Base-by-base conservation (phyloP, 306 rosid species). In the Geum urbanum region DNA sequence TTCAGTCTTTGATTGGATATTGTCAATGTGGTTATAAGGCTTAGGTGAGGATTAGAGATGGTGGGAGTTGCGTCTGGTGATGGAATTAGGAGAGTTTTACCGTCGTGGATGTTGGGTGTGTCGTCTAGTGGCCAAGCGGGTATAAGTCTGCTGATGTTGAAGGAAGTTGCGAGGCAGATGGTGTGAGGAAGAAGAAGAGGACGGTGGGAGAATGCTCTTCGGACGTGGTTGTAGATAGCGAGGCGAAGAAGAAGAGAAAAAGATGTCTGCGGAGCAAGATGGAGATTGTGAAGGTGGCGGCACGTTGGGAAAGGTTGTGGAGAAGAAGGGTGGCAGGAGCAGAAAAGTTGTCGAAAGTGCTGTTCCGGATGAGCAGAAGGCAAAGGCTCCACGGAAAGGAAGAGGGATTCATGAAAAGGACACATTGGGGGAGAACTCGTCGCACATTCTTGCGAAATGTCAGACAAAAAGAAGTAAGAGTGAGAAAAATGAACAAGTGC, bases 71-170 rank as follows among this genome's bases (percentile, higher is more conserved):
- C 47, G 72, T 55, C 74, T 68, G 80, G 44, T 35, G 85, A 78
- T 77, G 86, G 84, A 77, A 76, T 70, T 54, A 78, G 82, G 16
- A 88, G 98, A 13, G 86, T 84, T 37, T 76, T 92, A 78, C 96
- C 96, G 0, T 47, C 76, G 54, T 88, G 98, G 98, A 88, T 92
- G 92, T 72, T 84, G 80, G 87, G 82, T 51, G 77, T 67, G 46
- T 82, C 76, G 61, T 76, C 55, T 52, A 76, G 83, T 32, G 80
- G 32, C 74, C 79, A 70, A 40, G 68, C 7, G 69, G 79, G 19
- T n/a, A n/a, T 59, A 76, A 77, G 67, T 56, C 84, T 66, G 60
- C 41, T 67, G 71, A 74, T 72, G 84, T 52, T 58, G 81, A 77
- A 66, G 77, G 54, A 72, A 72, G 70, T 10, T 67, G 68, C 46